A percentile compares a stretch with the other conserved stretches of the same genome.
These are phyloP conservation scores for Ehretia macrophylla DNA, from an alignment of 257 asterid species.

Conservation along the genomic window DNA sequence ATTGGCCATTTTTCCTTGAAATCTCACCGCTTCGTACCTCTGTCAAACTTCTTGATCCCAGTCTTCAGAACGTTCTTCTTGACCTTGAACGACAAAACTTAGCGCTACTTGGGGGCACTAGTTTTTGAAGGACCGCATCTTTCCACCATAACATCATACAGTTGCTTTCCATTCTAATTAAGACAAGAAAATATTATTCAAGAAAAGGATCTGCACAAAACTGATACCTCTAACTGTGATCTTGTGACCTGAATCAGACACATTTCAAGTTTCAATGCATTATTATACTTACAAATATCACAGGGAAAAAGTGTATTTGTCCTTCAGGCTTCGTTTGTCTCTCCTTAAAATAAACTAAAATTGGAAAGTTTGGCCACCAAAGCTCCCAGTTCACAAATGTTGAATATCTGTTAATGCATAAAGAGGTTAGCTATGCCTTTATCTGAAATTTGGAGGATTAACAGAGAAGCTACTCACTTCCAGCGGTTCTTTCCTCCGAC, in stretches of 20 bases:
- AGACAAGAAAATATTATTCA: constrained; percentile 6
- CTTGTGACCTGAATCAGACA: constrained; percentile 20
- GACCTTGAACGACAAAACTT: constrained; percentile 9
- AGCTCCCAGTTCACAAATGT: constrained; percentile 95
- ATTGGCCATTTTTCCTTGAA: not conserved
- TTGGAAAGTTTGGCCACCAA: constrained; percentile 95
- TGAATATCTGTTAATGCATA: constrained; percentile 47
- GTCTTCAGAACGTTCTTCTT: constrained; percentile 4
- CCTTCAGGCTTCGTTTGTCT: constrained; percentile 86
- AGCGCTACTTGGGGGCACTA: constrained; percentile 43
- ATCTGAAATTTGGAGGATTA: constrained; percentile 7
- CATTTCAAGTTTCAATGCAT: constrained; percentile 13
- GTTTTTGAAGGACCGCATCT: constrained; percentile 80
- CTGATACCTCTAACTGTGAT: not conserved
- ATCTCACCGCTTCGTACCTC: constrained; percentile 24
- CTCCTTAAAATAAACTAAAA: constrained; percentile 92
- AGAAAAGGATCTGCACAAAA: constrained; percentile 3
- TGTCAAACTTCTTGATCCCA: constrained; percentile 12
- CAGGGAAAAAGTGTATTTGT: constrained; percentile 73
- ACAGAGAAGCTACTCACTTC: constrained; percentile 61
- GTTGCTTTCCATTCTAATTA: constrained; percentile 67
- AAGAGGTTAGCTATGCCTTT: constrained; percentile 9
- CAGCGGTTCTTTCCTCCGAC: constrained; percentile 93
- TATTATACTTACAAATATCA: constrained; percentile 61
- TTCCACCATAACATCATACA: constrained; percentile 78